phyloP scores from a whole-genome alignment of 805 yeast genomes.

The Cyberlindnera veronae region DNA sequence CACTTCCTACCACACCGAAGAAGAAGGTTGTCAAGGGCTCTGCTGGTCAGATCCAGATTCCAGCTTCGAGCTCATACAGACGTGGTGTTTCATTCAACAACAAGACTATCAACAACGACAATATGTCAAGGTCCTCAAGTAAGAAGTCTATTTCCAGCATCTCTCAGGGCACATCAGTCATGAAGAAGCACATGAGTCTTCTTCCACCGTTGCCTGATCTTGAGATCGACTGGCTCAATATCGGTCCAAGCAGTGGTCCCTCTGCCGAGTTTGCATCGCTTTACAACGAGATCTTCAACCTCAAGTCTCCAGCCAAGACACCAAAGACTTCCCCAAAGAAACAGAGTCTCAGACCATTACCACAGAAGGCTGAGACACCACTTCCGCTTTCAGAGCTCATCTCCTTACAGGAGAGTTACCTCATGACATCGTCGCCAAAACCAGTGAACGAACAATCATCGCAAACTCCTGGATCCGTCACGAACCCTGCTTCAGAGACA shows the following conservation, averaged over 20 bases:
- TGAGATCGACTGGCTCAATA: slow-evolving; percentile 24
- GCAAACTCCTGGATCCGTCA: neutral
- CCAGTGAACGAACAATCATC: neutral
- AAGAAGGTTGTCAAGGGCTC: slow-evolving; percentile 22
- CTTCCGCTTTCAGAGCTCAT: neutral
- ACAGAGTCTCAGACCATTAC: neutral
- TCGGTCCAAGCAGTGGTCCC: slow-evolving; percentile 16
- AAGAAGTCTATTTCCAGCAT: slow-evolving; percentile 19
- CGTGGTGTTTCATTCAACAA: slow-evolving; percentile 31
- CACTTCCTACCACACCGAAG: slow-evolving; percentile 20
- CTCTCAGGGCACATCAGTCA: neutral
- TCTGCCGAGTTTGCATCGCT: slow-evolving; percentile 29
- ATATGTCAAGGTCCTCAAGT: slow-evolving; percentile 26
- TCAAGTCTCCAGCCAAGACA: slow-evolving; percentile 15
- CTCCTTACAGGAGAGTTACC: slow-evolving; percentile 2
- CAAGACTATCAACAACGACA: slow-evolving; percentile 12
- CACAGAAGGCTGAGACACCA: neutral
- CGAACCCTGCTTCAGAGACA: neutral
- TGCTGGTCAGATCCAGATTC: slow-evolving; percentile 28
- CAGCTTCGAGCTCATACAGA: slow-evolving; percentile 30
- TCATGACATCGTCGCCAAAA: slow-evolving; percentile 6
- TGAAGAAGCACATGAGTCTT: slow-evolving; percentile 26
- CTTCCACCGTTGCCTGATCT: slow-evolving; percentile 30
- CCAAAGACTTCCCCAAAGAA: slow-evolving; percentile 7
- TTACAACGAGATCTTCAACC: slow-evolving; percentile 30